phyloP scores from a whole-genome alignment of 257 asterid species.

The Asclepias syriaca region DNA sequence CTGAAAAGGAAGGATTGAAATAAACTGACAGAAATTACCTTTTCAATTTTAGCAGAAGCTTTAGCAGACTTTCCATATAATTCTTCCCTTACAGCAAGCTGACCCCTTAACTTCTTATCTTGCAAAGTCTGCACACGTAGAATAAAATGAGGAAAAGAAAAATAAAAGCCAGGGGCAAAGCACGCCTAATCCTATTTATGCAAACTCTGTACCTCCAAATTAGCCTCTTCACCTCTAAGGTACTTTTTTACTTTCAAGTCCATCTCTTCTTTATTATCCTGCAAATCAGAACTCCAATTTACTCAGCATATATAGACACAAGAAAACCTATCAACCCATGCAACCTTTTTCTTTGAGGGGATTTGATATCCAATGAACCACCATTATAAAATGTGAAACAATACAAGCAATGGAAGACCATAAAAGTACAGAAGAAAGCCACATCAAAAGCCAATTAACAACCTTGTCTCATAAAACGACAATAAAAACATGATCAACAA shows the following conservation, averaged over 20 bases:
- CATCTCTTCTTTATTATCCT: constrained; percentile 57
- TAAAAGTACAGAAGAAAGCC: no score
- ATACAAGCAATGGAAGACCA: background rate
- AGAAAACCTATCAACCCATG: background rate
- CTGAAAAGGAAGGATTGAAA: background rate
- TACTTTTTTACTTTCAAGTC: constrained; percentile 55
- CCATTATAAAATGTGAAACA: background rate
- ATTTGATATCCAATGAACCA: background rate
- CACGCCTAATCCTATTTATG: background rate
- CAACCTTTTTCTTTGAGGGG: background rate
- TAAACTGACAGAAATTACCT: constrained; percentile 27
- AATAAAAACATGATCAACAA: background rate
- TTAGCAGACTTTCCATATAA: constrained; percentile 68
- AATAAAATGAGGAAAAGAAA: constrained; percentile 8
- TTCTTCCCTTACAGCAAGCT: constrained; percentile 68
- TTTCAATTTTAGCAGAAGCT: constrained; percentile 82
- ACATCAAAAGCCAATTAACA: background rate
- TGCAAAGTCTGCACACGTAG: constrained; percentile 22
- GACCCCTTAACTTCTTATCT: constrained; percentile 88
- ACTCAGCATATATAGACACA: background rate
- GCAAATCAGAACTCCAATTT: constrained; percentile 10
- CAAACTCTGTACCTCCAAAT: constrained; percentile 49
- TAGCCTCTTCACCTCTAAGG: constrained; percentile 69
- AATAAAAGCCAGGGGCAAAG: background rate
- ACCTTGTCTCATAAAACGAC: background rate